A percentile compares a stretch with the other conserved stretches of the same genome.
phyloP scores from a whole-genome alignment of 345 rosid species.

The Lenwebbia sp. region DNA sequence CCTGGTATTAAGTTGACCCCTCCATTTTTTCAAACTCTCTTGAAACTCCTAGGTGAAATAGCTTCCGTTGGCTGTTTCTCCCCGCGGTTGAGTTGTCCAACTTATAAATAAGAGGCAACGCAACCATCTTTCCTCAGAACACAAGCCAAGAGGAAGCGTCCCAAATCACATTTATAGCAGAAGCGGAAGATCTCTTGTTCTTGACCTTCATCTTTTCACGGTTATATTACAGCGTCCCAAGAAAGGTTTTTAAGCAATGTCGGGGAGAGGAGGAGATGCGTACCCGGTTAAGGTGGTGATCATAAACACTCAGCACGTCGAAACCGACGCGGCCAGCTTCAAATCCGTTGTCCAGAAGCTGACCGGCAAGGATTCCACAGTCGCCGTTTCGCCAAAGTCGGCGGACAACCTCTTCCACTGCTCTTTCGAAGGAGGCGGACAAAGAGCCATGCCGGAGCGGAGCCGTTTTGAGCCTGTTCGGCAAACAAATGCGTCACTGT shows the following conservation, averaged over 20 bases:
- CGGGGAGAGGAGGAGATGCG: background rate
- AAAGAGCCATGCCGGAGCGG: background rate
- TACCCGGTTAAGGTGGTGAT: background rate
- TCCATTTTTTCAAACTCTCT: background rate
- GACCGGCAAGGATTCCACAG: background rate
- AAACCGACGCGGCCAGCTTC: constrained; percentile 1
- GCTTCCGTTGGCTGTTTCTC: background rate
- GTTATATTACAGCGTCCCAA: background rate
- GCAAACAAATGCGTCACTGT: background rate
- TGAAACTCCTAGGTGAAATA: background rate
- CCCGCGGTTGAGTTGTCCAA: background rate
- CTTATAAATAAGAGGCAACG: background rate
- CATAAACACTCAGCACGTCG: background rate
- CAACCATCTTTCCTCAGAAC: background rate
- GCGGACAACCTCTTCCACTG: background rate
- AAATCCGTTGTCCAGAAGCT: constrained; percentile 2
- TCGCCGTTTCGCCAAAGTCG: background rate
- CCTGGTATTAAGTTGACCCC: background rate
- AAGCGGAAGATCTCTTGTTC: background rate
- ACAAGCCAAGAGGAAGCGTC: background rate
- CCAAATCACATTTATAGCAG: background rate
- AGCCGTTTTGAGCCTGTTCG: background rate
- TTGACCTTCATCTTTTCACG: background rate
- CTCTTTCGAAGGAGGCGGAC: background rate
- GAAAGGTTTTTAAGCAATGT: background rate